These are phyloP conservation scores for Clausena lansium DNA, from an alignment of 345 rosid species.

Conservation along the genomic window DNA sequence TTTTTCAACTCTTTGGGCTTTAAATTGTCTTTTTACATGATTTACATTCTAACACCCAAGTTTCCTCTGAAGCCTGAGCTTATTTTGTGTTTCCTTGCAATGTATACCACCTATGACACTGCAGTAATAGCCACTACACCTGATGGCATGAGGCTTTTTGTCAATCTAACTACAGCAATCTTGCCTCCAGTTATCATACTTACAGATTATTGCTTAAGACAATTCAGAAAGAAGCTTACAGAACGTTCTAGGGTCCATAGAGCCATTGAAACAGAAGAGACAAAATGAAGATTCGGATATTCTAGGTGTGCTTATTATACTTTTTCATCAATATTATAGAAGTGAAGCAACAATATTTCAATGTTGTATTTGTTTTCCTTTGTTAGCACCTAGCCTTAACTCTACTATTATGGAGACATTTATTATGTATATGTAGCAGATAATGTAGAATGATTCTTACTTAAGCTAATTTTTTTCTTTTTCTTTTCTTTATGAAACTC, in stretches of 20 bases:
- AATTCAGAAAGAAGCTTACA: not conserved
- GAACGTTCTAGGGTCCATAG: not conserved
- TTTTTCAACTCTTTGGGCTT: conserved; percentile 52
- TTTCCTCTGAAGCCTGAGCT: conserved; percentile 55
- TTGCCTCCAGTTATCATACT: conserved; percentile 17
- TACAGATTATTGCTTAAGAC: not conserved
- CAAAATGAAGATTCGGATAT: not conserved
- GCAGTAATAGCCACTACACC: conserved; percentile 35
- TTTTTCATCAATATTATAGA: too few species aligned
- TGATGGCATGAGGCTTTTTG: conserved; percentile 14
- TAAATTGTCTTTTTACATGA: conserved; percentile 39
- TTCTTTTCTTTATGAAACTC: too few species aligned
- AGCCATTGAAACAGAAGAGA: not conserved
- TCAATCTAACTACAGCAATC: conserved; percentile 24
- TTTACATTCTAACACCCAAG: conserved; percentile 35
- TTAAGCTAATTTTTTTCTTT: too few species aligned
- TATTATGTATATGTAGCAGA: too few species aligned
- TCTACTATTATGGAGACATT: too few species aligned
- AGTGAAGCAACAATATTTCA: too few species aligned
- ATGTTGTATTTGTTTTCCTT: too few species aligned
- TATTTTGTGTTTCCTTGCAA: conserved; percentile 36
- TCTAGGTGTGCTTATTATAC: not conserved
- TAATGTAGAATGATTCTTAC: too few species aligned
- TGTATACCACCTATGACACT: conserved; percentile 34
- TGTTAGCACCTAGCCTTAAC: too few species aligned